A percentile compares a stretch with the other conserved stretches of the same genome.
phyloP scores from a whole-genome alignment of 164 flowering plant species.

The Cinnamomum micranthum region DNA sequence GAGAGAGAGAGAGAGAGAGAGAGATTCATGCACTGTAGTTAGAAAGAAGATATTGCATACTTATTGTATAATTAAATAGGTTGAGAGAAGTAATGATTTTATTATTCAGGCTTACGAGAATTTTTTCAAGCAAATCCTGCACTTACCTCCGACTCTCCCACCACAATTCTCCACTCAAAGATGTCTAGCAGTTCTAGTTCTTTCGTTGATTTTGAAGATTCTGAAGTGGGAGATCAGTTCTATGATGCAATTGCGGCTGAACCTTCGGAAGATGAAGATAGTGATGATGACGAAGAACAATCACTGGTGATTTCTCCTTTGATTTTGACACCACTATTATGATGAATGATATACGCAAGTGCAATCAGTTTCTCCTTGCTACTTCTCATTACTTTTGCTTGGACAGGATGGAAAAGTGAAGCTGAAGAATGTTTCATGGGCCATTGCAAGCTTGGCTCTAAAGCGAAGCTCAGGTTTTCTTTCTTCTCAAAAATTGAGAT shows the following conservation, averaged over 20 bases:
- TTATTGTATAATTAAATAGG: too few species aligned
- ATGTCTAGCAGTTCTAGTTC: constrained; percentile 35
- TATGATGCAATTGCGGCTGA: constrained; percentile 82
- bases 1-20: too few species aligned
- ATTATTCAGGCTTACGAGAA: constrained; percentile 68
- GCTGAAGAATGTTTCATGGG: constrained; percentile 92
- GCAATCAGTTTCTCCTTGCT: neutral
- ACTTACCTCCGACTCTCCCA: constrained; percentile 33
- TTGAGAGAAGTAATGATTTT: neutral
- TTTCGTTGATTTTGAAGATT: constrained; percentile 48
- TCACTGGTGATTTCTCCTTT: constrained; percentile 6
- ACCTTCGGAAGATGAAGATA: constrained; percentile 68
- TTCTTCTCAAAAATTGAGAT: neutral
- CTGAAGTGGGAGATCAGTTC: constrained; percentile 57
- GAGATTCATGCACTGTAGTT: too few species aligned
- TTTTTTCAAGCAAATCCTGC: constrained; percentile 80
- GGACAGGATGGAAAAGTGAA: constrained; percentile 55
- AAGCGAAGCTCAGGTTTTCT: constrained; percentile 50
- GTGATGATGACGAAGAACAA: constrained; percentile 33
- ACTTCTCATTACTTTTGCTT: neutral
- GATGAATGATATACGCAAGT: neutral
- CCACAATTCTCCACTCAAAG: constrained; percentile 45
- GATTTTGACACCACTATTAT: neutral
- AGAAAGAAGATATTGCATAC: too few species aligned
- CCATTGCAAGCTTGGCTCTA: constrained; percentile 55